These are phyloP conservation scores for Albatrellus sp. DNA, from an alignment of 1,284 basidiomycete genomes.

Conservation along the genomic window DNA sequence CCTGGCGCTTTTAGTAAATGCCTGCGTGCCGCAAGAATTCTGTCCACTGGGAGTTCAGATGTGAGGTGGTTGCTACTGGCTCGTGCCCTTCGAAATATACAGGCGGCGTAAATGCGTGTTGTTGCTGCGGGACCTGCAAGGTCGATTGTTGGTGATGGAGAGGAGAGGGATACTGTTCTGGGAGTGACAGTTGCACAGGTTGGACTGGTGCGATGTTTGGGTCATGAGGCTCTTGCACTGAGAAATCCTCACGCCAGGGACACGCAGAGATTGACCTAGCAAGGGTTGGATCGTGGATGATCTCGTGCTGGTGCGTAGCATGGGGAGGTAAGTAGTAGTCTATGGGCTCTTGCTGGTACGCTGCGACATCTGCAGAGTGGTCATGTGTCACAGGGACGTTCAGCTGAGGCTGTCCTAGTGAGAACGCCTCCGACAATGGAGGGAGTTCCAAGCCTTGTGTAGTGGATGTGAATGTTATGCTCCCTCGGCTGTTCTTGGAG, in stretches of 20 bases:
- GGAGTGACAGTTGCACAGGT: constrained; percentile 3
- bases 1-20: too few relatives aligned
- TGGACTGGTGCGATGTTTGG: background rate
- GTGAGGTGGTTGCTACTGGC: constrained; percentile 37
- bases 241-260: too few relatives aligned
- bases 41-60: too few relatives aligned
- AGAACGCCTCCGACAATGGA: background rate
- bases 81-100: constrained; percentile 37
- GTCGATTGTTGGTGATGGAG: constrained; percentile 1
- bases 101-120: constrained; percentile 13
- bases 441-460: constrained; percentile 10
- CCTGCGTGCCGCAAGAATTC: too few relatives aligned
- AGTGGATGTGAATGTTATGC: constrained; percentile 15
- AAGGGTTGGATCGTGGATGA: too few relatives aligned
- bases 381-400: background rate
- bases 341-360: background rate
- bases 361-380: background rate
- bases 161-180: constrained; percentile 9
- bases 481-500: background rate
- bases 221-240: background rate
- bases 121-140: background rate
- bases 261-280: too few relatives aligned
- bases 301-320: background rate
- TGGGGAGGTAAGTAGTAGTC: background rate
- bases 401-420: background rate